Evolutionary conservation across 139 green algal species (phyloP).

Genomic region (Chlorella vulgaris): DNA sequence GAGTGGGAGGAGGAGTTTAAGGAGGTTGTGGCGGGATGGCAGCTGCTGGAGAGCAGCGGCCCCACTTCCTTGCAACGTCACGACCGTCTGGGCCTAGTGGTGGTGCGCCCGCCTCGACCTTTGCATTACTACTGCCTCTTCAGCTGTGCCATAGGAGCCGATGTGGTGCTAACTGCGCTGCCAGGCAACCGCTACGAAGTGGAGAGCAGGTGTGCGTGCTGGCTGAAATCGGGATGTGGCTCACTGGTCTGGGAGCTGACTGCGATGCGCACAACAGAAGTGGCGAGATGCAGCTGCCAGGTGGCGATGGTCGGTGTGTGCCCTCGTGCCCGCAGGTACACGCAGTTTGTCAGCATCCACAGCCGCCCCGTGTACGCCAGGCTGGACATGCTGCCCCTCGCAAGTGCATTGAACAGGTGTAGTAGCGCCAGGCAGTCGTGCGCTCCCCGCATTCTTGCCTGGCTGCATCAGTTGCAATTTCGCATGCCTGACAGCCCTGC

Average conservation of each 20-base stretch:
- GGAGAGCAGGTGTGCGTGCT: constrained; percentile 23
- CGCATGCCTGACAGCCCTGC: not conserved
- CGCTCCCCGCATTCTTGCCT: not conserved
- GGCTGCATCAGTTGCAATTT: not conserved
- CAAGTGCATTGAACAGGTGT: constrained; percentile 55
- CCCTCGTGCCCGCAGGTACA: constrained; percentile 66
- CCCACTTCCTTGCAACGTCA: not conserved
- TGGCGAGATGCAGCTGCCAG: too few relatives aligned
- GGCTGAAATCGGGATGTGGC: too few relatives aligned
- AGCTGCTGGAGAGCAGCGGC: not conserved
- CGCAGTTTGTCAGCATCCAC: constrained; percentile 59
- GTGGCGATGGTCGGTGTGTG: too few relatives aligned
- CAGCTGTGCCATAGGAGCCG: constrained; percentile 50
- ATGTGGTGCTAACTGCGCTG: constrained; percentile 54
- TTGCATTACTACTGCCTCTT: constrained; percentile 75
- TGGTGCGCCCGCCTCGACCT: constrained; percentile 56
- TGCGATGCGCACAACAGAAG: too few relatives aligned
- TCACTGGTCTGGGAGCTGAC: too few relatives aligned
- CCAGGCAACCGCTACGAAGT: constrained; percentile 26
- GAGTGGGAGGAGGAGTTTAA: constrained; percentile 74
- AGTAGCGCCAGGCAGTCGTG: not conserved
- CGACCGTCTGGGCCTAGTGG: constrained; percentile 47
- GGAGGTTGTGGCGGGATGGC: constrained; percentile 22
- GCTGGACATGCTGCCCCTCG: constrained; percentile 64
- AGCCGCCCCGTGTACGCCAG: constrained; percentile 60